Evolutionary conservation across 2,329 filamentous ascomycete genomes (phyloP).

Genomic region (Tolypocladium album): DNA sequence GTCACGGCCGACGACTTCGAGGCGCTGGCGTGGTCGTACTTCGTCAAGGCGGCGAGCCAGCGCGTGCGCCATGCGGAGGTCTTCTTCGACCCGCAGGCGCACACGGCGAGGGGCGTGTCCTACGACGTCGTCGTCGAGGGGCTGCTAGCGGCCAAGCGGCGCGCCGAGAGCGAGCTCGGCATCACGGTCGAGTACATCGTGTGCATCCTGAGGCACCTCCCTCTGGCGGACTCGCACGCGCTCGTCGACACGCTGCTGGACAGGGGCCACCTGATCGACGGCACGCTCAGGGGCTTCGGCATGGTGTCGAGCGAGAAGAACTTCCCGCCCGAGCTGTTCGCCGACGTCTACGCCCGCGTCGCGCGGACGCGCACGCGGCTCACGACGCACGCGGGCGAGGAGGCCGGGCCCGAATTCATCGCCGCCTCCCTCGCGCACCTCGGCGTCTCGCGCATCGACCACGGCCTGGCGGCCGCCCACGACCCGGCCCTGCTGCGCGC

Average conservation of each 20-base stretch:
- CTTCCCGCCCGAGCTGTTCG: constrained; percentile 49
- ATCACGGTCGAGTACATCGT: constrained; percentile 57
- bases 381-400: constrained; percentile 71
- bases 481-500: constrained; percentile 35
- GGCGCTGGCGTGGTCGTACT: constrained; percentile 61
- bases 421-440: constrained; percentile 50
- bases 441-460: constrained; percentile 58
- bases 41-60: constrained; percentile 50
- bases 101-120: constrained; percentile 50
- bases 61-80: constrained; percentile 64
- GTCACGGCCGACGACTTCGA: constrained; percentile 58
- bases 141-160: constrained; percentile 46
- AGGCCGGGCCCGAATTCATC: constrained; percentile 60
- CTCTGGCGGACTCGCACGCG: constrained; percentile 43
- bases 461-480: constrained; percentile 32
- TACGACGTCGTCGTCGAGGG: constrained; percentile 56
- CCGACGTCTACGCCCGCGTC: constrained; percentile 41
- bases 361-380: constrained; percentile 41
- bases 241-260: constrained; percentile 17
- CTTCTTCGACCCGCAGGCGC: constrained; percentile 75
- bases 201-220: constrained; percentile 63
- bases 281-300: constrained; percentile 51
- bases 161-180: constrained; percentile 50
- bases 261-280: constrained; percentile 27
- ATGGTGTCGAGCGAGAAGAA: constrained; percentile 55